Base-by-base conservation (phyloP, 139 green algal species). In the Tetraselmis striata region DNA sequence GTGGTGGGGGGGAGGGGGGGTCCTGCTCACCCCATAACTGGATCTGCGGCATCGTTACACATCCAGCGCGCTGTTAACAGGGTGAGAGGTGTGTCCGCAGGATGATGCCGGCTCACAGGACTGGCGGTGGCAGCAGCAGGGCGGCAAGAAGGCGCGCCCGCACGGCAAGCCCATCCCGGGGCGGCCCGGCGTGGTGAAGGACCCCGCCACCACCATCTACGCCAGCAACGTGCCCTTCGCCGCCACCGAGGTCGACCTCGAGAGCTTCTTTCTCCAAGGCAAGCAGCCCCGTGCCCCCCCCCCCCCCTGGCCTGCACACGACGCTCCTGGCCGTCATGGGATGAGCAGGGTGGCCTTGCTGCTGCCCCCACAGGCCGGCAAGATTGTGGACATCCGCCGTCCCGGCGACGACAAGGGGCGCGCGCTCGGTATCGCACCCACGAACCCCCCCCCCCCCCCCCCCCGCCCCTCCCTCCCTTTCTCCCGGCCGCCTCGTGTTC, bases 171-270 rank as follows among this genome's bases (percentile, higher is more conserved):
- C 23, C 58, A 31, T 80, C 58, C 32, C 29, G 78, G 59, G 86
- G 1, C 85, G 85, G 1, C 79, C 87, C 1, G 88, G 85, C 45
- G 80, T 95, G 27, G 78, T 85, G n/a, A 90, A 92, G 77, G 94
- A 96, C 88, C 85, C 86, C 27, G 67, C 23, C 25, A 86, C 85
- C 31, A 96, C 91, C 0, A 84, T 94, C 0, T 95, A 92, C 85
- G 93, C 94, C 2, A 80, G 87, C 29, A 96, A 96, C 86, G 76
- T 98, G 75, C 87, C 93, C 18, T 95, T 91, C 82, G 67, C 76
- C 2, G 90, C 89, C 2, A 87, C 80, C 0, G 89, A 96, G 81
- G 81, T 86, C 2, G 94, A 96, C 58, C 67, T 98, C 0, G 81
- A 82, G 0, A 80, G 81, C 0, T 95, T 92, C 79, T n/a, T 97